Conservation (phyloP, 169 alveolate species). For the Plasmodium gonderi region DNA sequence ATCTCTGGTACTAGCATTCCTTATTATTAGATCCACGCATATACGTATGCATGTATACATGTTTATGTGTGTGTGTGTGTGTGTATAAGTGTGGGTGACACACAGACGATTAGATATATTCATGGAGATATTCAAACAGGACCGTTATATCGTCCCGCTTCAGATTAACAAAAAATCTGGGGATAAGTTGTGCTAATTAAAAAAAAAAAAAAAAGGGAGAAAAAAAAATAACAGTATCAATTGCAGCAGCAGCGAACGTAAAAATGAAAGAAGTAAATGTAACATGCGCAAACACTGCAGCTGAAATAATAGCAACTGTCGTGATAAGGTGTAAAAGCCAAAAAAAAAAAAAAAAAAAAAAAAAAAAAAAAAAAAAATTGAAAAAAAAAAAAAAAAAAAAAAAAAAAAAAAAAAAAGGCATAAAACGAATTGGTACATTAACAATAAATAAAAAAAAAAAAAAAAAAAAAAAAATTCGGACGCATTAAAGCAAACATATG, state of each 20-base stretch:
- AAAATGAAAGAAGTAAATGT: too few species aligned
- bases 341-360: neutral
- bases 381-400: neutral
- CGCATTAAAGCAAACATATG: conserved; percentile 19
- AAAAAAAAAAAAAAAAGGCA: neutral
- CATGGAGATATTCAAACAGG: too few species aligned
- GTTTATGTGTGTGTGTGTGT: neutral
- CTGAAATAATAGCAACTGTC: neutral
- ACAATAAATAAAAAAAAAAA: neutral
- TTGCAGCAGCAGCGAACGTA: neutral
- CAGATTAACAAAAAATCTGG: neutral
- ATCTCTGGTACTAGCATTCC: neutral
- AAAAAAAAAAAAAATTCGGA: neutral
- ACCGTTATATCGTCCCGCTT: neutral
- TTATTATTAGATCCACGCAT: neutral
- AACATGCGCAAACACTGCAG: too few species aligned
- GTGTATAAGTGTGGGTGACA: neutral
- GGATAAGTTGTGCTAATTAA: neutral
- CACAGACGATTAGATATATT: neutral
- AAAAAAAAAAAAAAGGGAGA: conserved; percentile 7
- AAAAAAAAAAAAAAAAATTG: conserved; percentile 2
- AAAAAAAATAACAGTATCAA: neutral
- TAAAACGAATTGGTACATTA: neutral
- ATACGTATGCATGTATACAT: neutral
- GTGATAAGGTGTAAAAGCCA: too few species aligned